Conservation (phyloP, 2,329 filamentous ascomycete species). For the Thyridium curvatum region DNA sequence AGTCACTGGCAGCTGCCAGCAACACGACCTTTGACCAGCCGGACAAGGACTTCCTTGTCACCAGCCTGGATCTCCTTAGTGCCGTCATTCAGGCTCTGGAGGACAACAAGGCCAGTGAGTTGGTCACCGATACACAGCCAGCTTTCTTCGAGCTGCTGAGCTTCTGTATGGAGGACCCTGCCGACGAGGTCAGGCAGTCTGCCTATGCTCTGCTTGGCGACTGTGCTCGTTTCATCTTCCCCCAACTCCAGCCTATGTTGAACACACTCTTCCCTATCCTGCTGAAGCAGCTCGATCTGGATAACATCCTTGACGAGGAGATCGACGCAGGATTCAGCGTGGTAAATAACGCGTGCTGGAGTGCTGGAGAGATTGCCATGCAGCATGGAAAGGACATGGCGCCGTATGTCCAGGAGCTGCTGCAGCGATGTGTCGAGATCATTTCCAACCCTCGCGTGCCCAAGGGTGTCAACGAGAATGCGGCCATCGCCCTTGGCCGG, state of each 20-base stretch:
- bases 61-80: conserved; percentile 87
- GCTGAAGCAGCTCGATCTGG: conserved; percentile 82
- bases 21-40: conserved; percentile 69
- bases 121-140: conserved; percentile 70
- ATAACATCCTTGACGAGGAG: conserved; percentile 69
- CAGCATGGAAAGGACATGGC: conserved; percentile 69
- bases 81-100: conserved; percentile 88
- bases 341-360: conserved; percentile 98
- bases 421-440: conserved; percentile 73
- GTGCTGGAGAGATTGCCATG: conserved; percentile 84
- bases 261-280: conserved; percentile 70
- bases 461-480: conserved; percentile 84
- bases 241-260: conserved; percentile 69
- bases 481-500: conserved; percentile 84
- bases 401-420: conserved; percentile 70
- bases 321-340: conserved; percentile 84
- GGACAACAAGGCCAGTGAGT: conserved; percentile 62
- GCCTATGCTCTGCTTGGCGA: conserved; percentile 93
- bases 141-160: conserved; percentile 85
- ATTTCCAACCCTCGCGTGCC: conserved; percentile 81
- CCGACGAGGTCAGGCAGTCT: conserved; percentile 92
- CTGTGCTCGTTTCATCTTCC: conserved; percentile 87
- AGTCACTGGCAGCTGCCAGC: conserved; percentile 62
- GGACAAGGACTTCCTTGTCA: conserved; percentile 96
- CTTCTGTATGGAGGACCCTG: conserved; percentile 86